Base-by-base conservation (phyloP, 2,329 filamentous ascomycete species). In the Colletotrichum eremochloae region DNA sequence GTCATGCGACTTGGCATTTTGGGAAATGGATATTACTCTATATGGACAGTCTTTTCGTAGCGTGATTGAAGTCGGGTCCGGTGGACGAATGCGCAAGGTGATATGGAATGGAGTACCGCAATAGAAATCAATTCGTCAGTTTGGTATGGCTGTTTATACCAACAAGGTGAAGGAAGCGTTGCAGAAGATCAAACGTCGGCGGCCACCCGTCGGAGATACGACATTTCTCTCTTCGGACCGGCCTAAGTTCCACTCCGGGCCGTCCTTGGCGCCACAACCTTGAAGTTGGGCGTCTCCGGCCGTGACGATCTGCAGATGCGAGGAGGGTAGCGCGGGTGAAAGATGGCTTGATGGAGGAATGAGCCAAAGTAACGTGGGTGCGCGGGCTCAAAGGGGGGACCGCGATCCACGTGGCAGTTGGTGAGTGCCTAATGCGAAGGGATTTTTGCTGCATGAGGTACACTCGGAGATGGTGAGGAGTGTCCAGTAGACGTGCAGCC, bases 311-410 rank as follows among this genome's bases (percentile, higher is more conserved):
- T 48, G 29, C 57, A 53, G 44, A 4, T 48, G 9, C n/a, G 46
- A 48, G 6, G n/a, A 42, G 29, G 24, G 31, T 14, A 33, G 44
- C 24, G 46, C n/a, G 20, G 36, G 46, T 46, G 44, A 46, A n/a
- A 48, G 11, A 12, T 48, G 48, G 5, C 20, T 42, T 67, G 40
- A 56, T 42, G 42, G 18, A 67, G 18, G 56, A 50, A n/a, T 33
- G 44, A 55, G 36, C 63, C 40, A 55, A 67, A 33, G 40, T 33
- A 44, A 29, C 8, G 48, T 29, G 65, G 9, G 18, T 29, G 65
- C 15, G 18, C n/a, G 50, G 9, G 15, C 31, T 29, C 14, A 33
- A 53, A 33, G n/a, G 12, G 36, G 14, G 29, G 15, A 3, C 20
- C 15, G 56, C n/a, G 5, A 38, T 55, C n/a, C 14, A 58, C 29